These are phyloP conservation scores for Debaryomycetaceae sp. DNA, from an alignment of 1,139 yeast genomes.

Conservation along the genomic window DNA sequence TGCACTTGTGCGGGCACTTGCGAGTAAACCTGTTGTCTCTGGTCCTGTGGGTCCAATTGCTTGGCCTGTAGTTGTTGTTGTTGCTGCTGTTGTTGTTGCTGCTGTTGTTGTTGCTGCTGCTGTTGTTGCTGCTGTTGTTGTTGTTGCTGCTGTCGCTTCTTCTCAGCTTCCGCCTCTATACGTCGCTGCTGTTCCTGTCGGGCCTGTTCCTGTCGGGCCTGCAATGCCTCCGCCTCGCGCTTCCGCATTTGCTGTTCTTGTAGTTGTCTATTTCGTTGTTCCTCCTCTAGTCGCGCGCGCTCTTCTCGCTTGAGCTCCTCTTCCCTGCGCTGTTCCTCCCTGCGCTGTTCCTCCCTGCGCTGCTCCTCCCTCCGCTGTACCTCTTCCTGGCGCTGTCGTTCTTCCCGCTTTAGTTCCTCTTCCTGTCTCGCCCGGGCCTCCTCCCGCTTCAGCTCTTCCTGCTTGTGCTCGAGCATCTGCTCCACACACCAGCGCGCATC, in stretches of 20 bases:
- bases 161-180: conserved; percentile 8
- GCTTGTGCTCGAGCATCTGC: conserved; percentile 33
- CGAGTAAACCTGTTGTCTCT: conserved; percentile 8
- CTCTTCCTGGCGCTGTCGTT: conserved; percentile 6
- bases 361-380: conserved; percentile 6
- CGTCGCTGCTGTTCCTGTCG: conserved; percentile 5
- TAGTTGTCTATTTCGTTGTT: conserved; percentile 1
- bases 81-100: conserved; percentile 3
- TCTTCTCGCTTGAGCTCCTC: conserved; percentile 5
- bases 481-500: conserved; percentile 39
- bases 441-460: conserved; percentile 21
- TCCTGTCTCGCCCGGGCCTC: conserved; percentile 21
- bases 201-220: not conserved
- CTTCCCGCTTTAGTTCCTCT: conserved; percentile 10
- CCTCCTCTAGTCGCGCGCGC: not conserved
- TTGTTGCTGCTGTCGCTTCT: conserved; percentile 10
- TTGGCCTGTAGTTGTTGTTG: conserved; percentile 7
- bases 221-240: conserved; percentile 2
- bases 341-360: conserved; percentile 5
- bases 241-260: conserved; percentile 6
- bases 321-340: conserved; percentile 4
- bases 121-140: conserved; percentile 10
- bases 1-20: conserved; percentile 4
- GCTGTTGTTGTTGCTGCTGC: conserved; percentile 7
- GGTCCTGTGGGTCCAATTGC: not conserved